phyloP scores from a whole-genome alignment of 306 rosid genomes.

The Ochetophila trinervis region DNA sequence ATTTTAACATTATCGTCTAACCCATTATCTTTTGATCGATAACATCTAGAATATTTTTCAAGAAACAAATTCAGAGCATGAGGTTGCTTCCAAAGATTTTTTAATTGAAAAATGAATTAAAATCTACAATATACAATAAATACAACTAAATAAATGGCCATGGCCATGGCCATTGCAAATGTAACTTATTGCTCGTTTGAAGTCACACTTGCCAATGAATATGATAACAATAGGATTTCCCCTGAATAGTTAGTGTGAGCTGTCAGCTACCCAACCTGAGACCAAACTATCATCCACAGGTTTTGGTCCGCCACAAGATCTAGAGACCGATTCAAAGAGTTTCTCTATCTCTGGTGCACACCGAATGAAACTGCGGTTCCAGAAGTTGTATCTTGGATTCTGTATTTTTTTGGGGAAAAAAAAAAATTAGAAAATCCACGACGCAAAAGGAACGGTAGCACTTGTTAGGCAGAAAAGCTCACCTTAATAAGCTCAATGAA shows the following conservation, averaged over 20 bases:
- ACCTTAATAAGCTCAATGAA: constrained; percentile 97
- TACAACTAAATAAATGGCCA: not conserved
- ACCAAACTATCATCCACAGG: constrained; percentile 90
- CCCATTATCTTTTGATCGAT: no score
- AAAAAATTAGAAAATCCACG: no score
- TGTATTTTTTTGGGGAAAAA: constrained; percentile 21
- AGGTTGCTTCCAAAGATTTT: no score
- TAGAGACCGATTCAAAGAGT: constrained; percentile 92
- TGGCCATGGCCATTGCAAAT: no score
- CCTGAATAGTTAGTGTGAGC: constrained; percentile 31
- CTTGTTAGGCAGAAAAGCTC: not conserved
- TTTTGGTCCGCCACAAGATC: constrained; percentile 95
- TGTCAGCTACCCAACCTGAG: constrained; percentile 78
- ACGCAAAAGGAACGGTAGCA: not conserved
- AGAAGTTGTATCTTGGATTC: constrained; percentile 91
- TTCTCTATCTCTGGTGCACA: constrained; percentile 97
- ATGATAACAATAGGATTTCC: not conserved
- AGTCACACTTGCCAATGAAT: not conserved
- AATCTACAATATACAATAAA: not conserved
- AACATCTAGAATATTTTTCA: no score
- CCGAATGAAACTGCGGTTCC: constrained; percentile 89
- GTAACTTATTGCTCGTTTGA: not conserved
- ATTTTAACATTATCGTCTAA: no score
- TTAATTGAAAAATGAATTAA: not conserved
- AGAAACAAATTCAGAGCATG: no score